These are phyloP conservation scores for Geotrichum citri-aurantii DNA, from an alignment of 1,139 yeast genomes.

Conservation along the genomic window DNA sequence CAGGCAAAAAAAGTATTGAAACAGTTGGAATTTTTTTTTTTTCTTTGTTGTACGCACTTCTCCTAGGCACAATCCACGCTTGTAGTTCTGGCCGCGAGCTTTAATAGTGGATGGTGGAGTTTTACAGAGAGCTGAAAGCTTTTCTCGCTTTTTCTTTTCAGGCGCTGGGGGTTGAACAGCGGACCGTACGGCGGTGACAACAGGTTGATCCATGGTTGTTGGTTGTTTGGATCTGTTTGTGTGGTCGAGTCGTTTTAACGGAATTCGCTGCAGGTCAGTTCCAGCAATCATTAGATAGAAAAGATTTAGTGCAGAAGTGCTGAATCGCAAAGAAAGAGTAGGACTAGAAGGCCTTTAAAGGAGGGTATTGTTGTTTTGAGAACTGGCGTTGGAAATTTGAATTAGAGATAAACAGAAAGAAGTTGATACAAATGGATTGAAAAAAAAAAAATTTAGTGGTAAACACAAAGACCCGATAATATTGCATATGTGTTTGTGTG, in stretches of 20 bases:
- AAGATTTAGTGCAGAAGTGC: not conserved
- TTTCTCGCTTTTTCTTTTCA: slow-evolving; percentile 69
- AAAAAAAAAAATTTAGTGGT: not conserved
- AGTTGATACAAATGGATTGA: not conserved
- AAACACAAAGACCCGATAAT: no score
- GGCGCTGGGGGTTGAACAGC: not conserved
- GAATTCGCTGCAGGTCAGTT: slow-evolving; percentile 3
- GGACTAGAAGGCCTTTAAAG: not conserved
- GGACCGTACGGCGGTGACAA: not conserved
- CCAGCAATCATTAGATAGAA: slow-evolving; percentile 4
- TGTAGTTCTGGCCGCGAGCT: slow-evolving; percentile 67
- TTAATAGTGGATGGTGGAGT: slow-evolving; percentile 92
- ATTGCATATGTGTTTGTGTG: not conserved
- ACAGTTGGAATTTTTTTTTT: no score
- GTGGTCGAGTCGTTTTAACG: slow-evolving; percentile 1
- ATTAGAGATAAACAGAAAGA: not conserved
- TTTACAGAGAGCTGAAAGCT: slow-evolving; percentile 79
- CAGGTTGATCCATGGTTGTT: not conserved
- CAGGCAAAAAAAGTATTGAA: no score
- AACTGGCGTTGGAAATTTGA: not conserved
- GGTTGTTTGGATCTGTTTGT: not conserved
- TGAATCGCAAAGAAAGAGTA: not conserved
- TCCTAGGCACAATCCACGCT: slow-evolving; percentile 86
- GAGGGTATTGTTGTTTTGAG: not conserved
- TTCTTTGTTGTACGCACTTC: slow-evolving; percentile 43